These are phyloP conservation scores for Evernia prunastri DNA, from an alignment of 495 filamentous ascomycete genomes.

Conservation along the genomic window DNA sequence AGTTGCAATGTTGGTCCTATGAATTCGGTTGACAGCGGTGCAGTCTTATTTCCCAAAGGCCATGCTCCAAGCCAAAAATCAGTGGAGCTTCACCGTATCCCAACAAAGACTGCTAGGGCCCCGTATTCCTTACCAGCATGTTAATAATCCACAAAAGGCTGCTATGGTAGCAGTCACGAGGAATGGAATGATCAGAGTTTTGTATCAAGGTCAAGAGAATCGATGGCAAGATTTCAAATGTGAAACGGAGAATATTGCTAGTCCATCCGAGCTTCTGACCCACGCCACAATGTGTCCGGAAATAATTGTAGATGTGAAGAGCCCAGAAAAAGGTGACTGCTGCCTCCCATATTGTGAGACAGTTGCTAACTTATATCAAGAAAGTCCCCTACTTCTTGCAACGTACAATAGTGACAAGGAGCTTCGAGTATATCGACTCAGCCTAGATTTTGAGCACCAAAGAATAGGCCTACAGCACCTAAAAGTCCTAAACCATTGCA, in stretches of 20 bases:
- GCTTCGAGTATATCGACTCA: slow-evolving; percentile 55
- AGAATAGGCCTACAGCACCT: slow-evolving; percentile 45
- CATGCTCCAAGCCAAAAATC: slow-evolving; percentile 39
- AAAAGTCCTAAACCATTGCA: slow-evolving; percentile 42
- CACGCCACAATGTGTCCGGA: slow-evolving; percentile 64
- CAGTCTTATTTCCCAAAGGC: slow-evolving; percentile 41
- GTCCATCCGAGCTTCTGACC: slow-evolving; percentile 64
- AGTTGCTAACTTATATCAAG: slow-evolving; percentile 26
- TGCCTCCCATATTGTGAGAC: background rate
- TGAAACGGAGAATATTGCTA: slow-evolving; percentile 62
- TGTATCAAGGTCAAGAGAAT: slow-evolving; percentile 62
- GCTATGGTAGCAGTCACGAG: slow-evolving; percentile 65
- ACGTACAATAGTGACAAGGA: slow-evolving; percentile 62
- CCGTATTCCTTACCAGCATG: slow-evolving; percentile 50
- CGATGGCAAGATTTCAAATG: slow-evolving; percentile 59
- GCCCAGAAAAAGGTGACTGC: slow-evolving; percentile 13
- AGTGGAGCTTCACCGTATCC: slow-evolving; percentile 47
- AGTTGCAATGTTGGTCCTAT: slow-evolving; percentile 16
- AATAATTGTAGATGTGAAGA: slow-evolving; percentile 50
- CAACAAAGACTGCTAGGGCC: slow-evolving; percentile 52
- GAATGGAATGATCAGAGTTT: slow-evolving; percentile 59
- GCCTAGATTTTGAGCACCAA: slow-evolving; percentile 47
- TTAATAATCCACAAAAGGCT: slow-evolving; percentile 40
- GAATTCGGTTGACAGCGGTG: background rate
- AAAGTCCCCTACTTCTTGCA: slow-evolving; percentile 53